Percentiles rank a stretch among this genome's conserved stretches.
Evolutionary conservation across 148 eudicot genomes (phyloP).

Genomic region (Amaranthus cruentus): DNA sequence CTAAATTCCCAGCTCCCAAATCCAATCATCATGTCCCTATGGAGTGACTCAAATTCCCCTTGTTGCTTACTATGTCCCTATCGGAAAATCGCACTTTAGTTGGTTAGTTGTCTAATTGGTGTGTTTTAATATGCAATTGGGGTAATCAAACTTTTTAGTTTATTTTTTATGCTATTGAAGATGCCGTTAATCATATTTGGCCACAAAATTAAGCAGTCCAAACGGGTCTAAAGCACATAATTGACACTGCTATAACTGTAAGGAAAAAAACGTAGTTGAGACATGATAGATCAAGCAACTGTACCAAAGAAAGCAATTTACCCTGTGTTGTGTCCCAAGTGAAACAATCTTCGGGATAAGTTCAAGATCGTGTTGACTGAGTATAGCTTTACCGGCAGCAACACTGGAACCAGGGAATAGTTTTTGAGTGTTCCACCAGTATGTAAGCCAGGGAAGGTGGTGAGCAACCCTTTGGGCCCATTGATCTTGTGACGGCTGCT

Average conservation of each 20-base stretch:
- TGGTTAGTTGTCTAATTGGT: not conserved
- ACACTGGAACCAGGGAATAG: conserved; percentile 48
- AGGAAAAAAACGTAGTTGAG: too few relatives aligned
- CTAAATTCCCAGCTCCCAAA: conserved; percentile 53
- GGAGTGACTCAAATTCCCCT: conserved; percentile 41
- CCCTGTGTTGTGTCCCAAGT: conserved; percentile 1
- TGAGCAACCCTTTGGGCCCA: conserved; percentile 46
- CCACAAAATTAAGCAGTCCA: too few relatives aligned
- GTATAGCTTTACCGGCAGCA: conserved; percentile 22
- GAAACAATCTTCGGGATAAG: conserved; percentile 16
- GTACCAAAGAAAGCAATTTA: conserved; percentile 1
- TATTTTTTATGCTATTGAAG: not conserved
- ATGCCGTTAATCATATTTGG: too few relatives aligned
- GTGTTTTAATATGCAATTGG: not conserved
- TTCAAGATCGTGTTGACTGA: conserved; percentile 28
- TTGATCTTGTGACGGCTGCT: conserved; percentile 36
- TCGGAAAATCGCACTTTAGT: not conserved
- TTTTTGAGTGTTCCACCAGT: conserved; percentile 66
- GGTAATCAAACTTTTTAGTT: too few relatives aligned
- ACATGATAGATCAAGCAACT: too few relatives aligned
- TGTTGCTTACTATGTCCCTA: conserved; percentile 40
- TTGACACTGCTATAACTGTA: too few relatives aligned
- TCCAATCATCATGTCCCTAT: conserved; percentile 42
- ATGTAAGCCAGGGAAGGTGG: conserved; percentile 43
- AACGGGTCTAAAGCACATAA: too few relatives aligned